A percentile compares a stretch with the other conserved stretches of the same genome.
phyloP scores from a whole-genome alignment of 441 rosid species.

The Dalechampia spathulata region DNA sequence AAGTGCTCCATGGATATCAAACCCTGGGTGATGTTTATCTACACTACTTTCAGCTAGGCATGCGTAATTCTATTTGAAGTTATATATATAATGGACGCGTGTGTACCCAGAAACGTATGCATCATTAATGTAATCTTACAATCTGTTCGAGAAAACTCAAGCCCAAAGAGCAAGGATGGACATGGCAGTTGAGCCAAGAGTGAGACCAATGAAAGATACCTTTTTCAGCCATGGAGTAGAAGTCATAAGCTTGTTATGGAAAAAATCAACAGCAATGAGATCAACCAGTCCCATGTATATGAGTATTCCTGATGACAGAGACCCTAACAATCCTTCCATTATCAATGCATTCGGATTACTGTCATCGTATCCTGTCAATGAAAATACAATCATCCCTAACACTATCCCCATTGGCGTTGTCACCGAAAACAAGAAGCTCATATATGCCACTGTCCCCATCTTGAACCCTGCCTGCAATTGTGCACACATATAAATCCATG shows the following conservation, averaged over 20 bases:
- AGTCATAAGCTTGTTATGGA: slow-evolving; percentile 77
- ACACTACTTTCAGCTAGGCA: too few species aligned
- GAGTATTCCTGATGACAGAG: slow-evolving; percentile 73
- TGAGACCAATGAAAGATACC: slow-evolving; percentile 53
- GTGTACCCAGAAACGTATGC: too few species aligned
- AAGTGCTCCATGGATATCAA: too few species aligned
- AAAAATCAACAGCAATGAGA: slow-evolving; percentile 80
- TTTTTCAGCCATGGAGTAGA: slow-evolving; percentile 59
- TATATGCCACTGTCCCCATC: slow-evolving; percentile 59
- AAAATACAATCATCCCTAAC: slow-evolving; percentile 71
- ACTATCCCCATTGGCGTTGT: slow-evolving; percentile 85
- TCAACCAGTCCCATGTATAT: slow-evolving; percentile 94
- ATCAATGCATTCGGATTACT: slow-evolving; percentile 66
- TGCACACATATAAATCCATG: too few species aligned
- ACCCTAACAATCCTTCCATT: slow-evolving; percentile 78
- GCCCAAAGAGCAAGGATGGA: slow-evolving; percentile 96
- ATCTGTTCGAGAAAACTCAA: too few species aligned
- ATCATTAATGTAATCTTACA: too few species aligned
- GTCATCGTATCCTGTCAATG: slow-evolving; percentile 72
- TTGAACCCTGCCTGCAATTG: slow-evolving; percentile 72
- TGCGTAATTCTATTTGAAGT: too few species aligned
- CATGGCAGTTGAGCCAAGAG: slow-evolving; percentile 73
- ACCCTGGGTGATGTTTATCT: too few species aligned
- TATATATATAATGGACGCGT: too few species aligned
- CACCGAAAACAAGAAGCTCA: slow-evolving; percentile 85